These are phyloP conservation scores for Narthecium ossifragum DNA, from an alignment of 106 monocot genomes.

Conservation along the genomic window DNA sequence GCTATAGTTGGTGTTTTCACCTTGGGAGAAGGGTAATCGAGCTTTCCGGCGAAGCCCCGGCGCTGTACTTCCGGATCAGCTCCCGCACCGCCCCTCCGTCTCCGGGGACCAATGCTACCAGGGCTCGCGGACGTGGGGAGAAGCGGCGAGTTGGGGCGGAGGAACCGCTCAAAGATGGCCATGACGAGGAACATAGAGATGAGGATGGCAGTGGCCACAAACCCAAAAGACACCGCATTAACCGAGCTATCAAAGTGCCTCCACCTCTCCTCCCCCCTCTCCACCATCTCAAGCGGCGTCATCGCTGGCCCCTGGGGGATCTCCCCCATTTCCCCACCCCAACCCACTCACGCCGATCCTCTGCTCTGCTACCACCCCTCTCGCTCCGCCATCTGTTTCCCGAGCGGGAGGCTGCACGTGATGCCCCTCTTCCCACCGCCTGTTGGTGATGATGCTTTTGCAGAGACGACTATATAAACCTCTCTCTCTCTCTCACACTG, in stretches of 20 bases:
- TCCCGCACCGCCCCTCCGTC: background rate
- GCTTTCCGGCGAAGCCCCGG: constrained; percentile 16
- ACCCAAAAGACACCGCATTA: constrained; percentile 58
- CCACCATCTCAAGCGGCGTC: constrained; percentile 21
- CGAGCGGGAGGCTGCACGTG: no score
- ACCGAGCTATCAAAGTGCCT: constrained; percentile 41
- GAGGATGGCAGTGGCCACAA: constrained; percentile 65
- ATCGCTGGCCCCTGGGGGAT: constrained; percentile 21
- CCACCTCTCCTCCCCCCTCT: constrained; percentile 33
- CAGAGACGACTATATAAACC: no score
- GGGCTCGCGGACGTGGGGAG: constrained; percentile 3
- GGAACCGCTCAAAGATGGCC: constrained; percentile 65
- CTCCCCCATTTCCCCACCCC: constrained; percentile 15
- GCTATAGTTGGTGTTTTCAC: no score
- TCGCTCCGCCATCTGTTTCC: no score
- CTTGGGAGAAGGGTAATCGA: constrained; percentile 33
- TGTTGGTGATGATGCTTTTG: no score
- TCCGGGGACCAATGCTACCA: background rate
- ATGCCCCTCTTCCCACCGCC: no score
- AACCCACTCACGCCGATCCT: no score
- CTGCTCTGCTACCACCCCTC: no score
- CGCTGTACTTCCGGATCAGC: constrained; percentile 29
- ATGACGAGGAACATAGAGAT: constrained; percentile 68
- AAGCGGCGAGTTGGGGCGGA: constrained; percentile 16
- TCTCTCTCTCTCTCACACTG: no score